Evolutionary conservation across 2,329 filamentous ascomycete genomes (phyloP), one percentile per base, ranked within the genome.

Genomic region (Aspergillus pseudoglaucus): DNA sequence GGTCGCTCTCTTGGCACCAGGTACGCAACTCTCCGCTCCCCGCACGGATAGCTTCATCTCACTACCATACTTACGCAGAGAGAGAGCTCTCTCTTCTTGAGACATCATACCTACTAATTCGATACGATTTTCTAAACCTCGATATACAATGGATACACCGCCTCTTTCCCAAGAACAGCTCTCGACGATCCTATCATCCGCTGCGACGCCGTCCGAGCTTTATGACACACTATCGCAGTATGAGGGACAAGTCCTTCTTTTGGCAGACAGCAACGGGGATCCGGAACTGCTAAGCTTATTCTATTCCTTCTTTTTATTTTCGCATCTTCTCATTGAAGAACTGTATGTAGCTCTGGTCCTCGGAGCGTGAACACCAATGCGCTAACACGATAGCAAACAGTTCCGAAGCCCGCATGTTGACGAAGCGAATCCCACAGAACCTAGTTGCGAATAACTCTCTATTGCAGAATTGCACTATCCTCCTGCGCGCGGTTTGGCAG

Each of bases 401-500:
- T 46, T 53, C 59, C 41, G 69, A 72, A 64, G 68, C 69, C 45
- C 69, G 66, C n/a, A 61, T 66, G 37, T 53, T 70, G 48, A 67
- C 61, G 4, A 55, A 64, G 38, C 61, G 70, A 44, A 59, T 71
- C 46, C 70, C 69, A 1, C 53, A 53, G 42, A 50, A 50, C 1
- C 45, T 72, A 15, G 46, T 59, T 15, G 51, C 60, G 32, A 53
- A 54, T 14, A 65, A 69, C 44, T 40, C 58, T 9, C 56, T 60
- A n/a, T 22, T 71, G 25, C 63, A 69, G 43, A 68, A 61, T 44
- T 66, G 65, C 38, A 46, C 68, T n/a, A 55, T 53, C 6, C 52
- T 72, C 15, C 48, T 71, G 23, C 65, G 60, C 33, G 68, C 68
- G 5, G 56, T 70, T 23, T 71, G 66, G 66, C 67, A 69, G 42